Conservation (phyloP, 495 filamentous ascomycete genomes). For the Cladorrhinum samala region DNA sequence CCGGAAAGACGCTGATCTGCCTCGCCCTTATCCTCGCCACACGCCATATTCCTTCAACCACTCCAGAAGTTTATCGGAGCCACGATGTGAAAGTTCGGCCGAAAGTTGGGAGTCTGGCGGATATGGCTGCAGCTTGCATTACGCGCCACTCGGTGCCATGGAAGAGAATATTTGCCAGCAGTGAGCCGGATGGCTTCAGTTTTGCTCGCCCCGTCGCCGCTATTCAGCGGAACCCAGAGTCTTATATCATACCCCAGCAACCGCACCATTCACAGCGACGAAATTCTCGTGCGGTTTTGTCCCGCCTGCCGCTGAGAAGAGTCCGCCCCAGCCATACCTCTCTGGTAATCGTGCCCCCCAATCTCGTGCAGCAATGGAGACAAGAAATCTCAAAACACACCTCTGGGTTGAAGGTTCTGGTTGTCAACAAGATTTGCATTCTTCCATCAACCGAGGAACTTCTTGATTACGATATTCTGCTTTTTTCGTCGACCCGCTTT, state of each 20-base stretch:
- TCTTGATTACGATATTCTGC: conserved; percentile 65
- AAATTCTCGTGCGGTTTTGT: conserved; percentile 29
- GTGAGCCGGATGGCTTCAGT: conserved; percentile 25
- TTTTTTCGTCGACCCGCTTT: conserved; percentile 71
- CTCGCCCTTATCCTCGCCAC: conserved; percentile 79
- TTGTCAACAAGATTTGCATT: conserved; percentile 41
- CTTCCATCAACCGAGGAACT: conserved; percentile 57
- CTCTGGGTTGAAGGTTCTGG: conserved; percentile 55
- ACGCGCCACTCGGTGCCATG: conserved; percentile 63
- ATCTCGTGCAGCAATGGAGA: conserved; percentile 66
- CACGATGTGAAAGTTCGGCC: conserved; percentile 7
- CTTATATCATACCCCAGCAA: conserved; percentile 48
- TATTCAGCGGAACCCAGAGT: conserved; percentile 48
- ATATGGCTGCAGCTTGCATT: conserved; percentile 68
- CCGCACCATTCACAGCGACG: conserved; percentile 41
- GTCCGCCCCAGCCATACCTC: conserved; percentile 63
- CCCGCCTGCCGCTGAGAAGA: conserved; percentile 32
- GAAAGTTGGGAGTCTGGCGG: conserved; percentile 26
- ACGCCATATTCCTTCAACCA: conserved; percentile 56
- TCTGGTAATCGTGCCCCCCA: conserved; percentile 61
- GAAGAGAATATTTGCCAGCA: conserved; percentile 49
- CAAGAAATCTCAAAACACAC: conserved; percentile 67
- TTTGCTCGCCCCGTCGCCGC: conserved; percentile 48
- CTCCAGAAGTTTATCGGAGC: conserved; percentile 42
- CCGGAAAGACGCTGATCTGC: conserved; percentile 86